These are phyloP conservation scores for Hypoxylon crocopeplum DNA, from an alignment of 495 filamentous ascomycete species.

Conservation along the genomic window DNA sequence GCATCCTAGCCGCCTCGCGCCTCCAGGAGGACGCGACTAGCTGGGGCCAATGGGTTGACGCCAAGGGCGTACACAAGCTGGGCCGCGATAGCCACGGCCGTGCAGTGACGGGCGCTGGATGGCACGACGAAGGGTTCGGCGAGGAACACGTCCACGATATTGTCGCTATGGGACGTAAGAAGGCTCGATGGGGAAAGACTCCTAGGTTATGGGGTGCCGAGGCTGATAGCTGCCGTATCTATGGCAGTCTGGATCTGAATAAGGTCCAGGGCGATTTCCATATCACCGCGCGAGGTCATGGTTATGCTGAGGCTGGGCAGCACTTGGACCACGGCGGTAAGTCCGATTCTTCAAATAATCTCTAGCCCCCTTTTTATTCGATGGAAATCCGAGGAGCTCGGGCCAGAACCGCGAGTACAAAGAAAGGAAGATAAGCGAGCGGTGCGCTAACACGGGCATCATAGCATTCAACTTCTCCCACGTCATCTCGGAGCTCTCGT, in stretches of 20 bases:
- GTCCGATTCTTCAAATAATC: conserved; percentile 37
- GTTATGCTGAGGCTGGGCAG: conserved; percentile 77
- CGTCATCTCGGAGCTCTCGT: conserved; percentile 94
- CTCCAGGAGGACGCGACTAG: conserved; percentile 77
- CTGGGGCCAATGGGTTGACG: conserved; percentile 83
- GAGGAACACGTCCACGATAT: conserved; percentile 80
- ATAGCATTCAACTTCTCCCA: conserved; percentile 98
- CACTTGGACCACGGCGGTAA: conserved; percentile 87
- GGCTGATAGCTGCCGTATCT: conserved; percentile 79
- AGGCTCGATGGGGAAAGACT: conserved; percentile 72
- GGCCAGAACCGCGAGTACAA: too few relatives aligned
- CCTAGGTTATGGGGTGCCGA: conserved; percentile 66
- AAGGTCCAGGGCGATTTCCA: conserved; percentile 99
- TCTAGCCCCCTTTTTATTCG: too few relatives aligned
- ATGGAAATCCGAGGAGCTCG: too few relatives aligned
- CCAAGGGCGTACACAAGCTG: conserved; percentile 70
- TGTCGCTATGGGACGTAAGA: conserved; percentile 63
- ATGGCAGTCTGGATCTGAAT: conserved; percentile 86
- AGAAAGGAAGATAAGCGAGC: too few relatives aligned
- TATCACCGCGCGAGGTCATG: conserved; percentile 94
- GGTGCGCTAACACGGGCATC: background rate
- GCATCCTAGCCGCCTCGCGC: conserved; percentile 80
- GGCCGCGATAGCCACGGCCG: conserved; percentile 57
- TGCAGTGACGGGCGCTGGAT: conserved; percentile 61
- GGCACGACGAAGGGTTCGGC: conserved; percentile 65